A percentile compares a stretch with the other conserved stretches of the same genome.
These are phyloP conservation scores for Pseudogymnoascus sp. DNA, from an alignment of 2,329 filamentous ascomycete genomes.

Conservation along the genomic window DNA sequence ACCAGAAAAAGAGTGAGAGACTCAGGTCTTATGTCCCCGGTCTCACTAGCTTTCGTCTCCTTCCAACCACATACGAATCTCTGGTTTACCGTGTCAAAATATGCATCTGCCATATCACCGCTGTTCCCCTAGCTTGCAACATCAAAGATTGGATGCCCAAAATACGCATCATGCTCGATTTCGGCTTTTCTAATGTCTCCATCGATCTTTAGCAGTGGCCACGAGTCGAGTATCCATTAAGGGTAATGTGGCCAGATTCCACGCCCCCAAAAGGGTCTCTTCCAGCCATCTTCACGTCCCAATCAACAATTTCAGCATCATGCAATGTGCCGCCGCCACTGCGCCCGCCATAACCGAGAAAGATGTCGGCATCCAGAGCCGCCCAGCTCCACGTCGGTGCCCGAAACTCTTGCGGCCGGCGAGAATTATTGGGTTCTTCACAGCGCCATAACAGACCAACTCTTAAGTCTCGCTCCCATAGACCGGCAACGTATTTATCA, in stretches of 20 bases:
- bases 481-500: slow-evolving; percentile 13
- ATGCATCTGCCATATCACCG: background rate
- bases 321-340: background rate
- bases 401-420: background rate
- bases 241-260: background rate
- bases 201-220: background rate
- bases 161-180: background rate
- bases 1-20: background rate
- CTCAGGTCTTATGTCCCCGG: background rate
- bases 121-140: background rate
- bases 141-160: background rate
- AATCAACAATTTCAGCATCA: background rate
- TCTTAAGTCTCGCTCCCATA: slow-evolving; percentile 13
- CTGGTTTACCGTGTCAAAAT: background rate
- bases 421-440: background rate
- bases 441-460: background rate
- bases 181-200: background rate
- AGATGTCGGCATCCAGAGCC: background rate
- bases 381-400: background rate
- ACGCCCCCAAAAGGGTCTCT: background rate
- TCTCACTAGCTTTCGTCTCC: background rate
- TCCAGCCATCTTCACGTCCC: background rate
- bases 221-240: background rate
- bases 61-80: background rate
- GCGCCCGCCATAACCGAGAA: background rate